Base-by-base conservation (phyloP, 805 yeast species). In the Barnettozyma siamensis region DNA sequence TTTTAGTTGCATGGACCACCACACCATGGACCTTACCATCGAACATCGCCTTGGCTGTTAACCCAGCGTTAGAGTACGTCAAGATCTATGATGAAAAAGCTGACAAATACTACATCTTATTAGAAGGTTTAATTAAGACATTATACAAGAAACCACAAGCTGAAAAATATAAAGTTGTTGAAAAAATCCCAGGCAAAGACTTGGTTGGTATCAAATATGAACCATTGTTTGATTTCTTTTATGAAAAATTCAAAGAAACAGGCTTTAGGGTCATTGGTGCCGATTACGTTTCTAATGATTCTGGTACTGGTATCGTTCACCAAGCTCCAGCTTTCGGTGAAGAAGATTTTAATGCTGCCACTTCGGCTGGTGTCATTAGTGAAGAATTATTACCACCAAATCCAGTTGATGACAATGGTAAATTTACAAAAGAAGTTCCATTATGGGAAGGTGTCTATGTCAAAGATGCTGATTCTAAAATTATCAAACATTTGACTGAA, bases 11-110 rank as follows among this genome's bases (percentile, higher is more conserved):
- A 9, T 93, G 99, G 99, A 93, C 99, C 34, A 93, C 99, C 46
- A 93, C 99, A 20, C 99, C 99, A 40, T 93, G 99, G 99, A 94
- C 99, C 38, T 73, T 93, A 60, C 99, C 99, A 32, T 85, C 96
- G 23, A 91, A 93, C 64, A 67, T 93, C 62, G 91, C 89, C 12
- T 75, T 93, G 47, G 89, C 95, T 59, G 98, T 93, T 34, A 77
- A 93, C 69, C 94, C 96, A 40, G 76, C 79, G 10, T 80, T 88
- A 48, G 97, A 88, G 67, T 93, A 93, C 59, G 84, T 85, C 54
- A 94, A 93, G 72, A 86, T 93, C 49, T 81, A 70, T 54, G 97
- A 93, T 62, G 97, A 91, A 69, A 88, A 80, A 49, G 78, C 83
- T 52, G 85, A 84, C 54, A 76, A 77, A 58, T 69, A 86, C 66